Base-by-base conservation (phyloP, 495 filamentous ascomycete species). In the Glutinoglossum americanum region DNA sequence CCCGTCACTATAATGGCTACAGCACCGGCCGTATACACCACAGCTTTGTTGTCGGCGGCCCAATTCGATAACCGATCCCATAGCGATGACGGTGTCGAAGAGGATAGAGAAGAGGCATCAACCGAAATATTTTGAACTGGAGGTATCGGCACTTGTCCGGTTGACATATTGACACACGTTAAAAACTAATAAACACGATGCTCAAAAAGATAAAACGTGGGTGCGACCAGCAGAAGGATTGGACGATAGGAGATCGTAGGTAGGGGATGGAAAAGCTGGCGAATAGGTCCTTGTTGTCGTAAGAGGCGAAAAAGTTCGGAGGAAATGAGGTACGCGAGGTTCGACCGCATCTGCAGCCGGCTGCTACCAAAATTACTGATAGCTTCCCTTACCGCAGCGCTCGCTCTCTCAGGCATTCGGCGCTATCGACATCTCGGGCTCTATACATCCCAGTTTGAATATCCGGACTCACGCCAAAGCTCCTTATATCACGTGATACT, bases 1-100 rank as follows among this genome's bases (percentile, higher is more conserved):
- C 82, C 81, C 28, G 85, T 89, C 58, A 89, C 85, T 28, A 96
- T 87, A 32, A 97, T 80, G 48, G 89, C 88, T 28, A 94, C 83
- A 68, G 90, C 92, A 58, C 87, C 87, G 71, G 96, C 85, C 61
- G 93, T 94, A 70, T 95, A 98, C 41, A 95, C 92, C 51, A 89
- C 74, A 44, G 83, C 85, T 72, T 95, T 98, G 68, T 98, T 83
- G 64, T 97, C 92, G 0, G 89, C 87, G 26, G 84, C 87, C 88
- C 90, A 98, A 69, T 78, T 84, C 61, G 87, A 84, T 65, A 96
- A 70, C 59, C 89, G 81, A 69, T 90, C 83, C 87, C 87, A 94
- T 56, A 93, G 66, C 23, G 89, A 87, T 60, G 74, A 30, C 19
- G 49, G 30, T 32, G 49, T 17, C n/a, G 49, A 53, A 1, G 49